Evolutionary conservation across 495 filamentous ascomycete genomes (phyloP), one percentile per base, ranked within the genome.

Genomic region (Jackrogersella minutella): DNA sequence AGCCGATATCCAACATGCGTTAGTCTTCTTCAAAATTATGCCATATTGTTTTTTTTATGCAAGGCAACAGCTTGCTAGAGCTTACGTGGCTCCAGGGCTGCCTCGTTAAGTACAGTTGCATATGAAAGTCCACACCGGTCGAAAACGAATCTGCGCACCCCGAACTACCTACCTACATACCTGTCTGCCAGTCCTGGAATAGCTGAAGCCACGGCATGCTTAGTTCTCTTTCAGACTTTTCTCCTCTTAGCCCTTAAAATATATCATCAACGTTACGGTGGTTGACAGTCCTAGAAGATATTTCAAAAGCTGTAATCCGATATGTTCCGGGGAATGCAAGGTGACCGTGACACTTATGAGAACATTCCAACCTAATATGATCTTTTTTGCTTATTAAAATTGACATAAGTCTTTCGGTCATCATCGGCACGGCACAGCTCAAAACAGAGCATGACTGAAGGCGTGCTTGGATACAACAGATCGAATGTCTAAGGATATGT

Each of bases 21-120:
- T 28, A 41, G 9, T n/a, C 13, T 33, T 30, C 34, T 22, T 30
- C 19, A 1, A 30, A 37, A 40, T 56, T 31, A 56, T 63, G 24
- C 33, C n/a, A 49, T 36, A 13, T 17, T n/a, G n/a, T n/a, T n/a
- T 2, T 19, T 37, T 57, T 22, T 33, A 24, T 39, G 31, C 16
- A 13, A 54, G 22, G 24, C 16, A 47, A 16, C n/a, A 34, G 60
- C 11, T 4, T 52, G 33, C 55, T 24, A 41, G 9, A 14, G 57
- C 56, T 61, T 66, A 60, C 57, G 63, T 66, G 57, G 57, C 47
- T 51, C 28, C 30, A 51, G 16, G 47, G 28, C 41, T 55, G 33
- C 41, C 33, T 66, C 43, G 41, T 49, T 17, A 56, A 11, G 43
- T 44, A 22, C 19, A 44, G 19, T 44, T 37, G 46, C 34, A 24